Evolutionary conservation across 2,329 filamentous ascomycete species (phyloP), one percentile per base, ranked within the genome.

Genomic region (Cladophialophora psammophila): DNA sequence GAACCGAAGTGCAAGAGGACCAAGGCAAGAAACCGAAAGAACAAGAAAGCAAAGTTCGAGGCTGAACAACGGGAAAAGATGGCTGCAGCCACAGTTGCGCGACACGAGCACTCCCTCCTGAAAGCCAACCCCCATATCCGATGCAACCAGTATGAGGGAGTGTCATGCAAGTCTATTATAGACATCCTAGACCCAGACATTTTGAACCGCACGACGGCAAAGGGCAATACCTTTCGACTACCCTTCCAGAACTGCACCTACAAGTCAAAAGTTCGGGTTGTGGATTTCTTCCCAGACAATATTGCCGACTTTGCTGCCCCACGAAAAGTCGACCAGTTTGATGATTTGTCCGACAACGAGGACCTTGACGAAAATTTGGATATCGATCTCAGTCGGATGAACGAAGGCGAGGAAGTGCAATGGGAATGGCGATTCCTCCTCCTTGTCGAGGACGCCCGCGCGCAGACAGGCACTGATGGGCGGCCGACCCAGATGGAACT

Each of bases 371-470:
- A 74, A 20, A 74, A 76, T 5, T 60, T 70, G n/a, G 64, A 68
- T 10, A 66, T 63, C 9, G 60, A 67, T 26, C 52, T 63, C 5
- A 55, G 56, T 9, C 61, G 58, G 20, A 32, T 31, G 9, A 13
- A 13, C 5, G 42, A 59, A 32, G 66, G 74, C 32, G 71, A 71
- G 3, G 75, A 73, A n/a, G 53, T 75, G 1, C 74, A 77, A 7
- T 97, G 92, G 91, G 88, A 95, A 77, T 97, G 94, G 94, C 85
- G 87, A 13, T 97, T 97, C 78, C 87, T 86, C 26, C 83, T 98
- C 31, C 83, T 91, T 12, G 86, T 97, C 0, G 91, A 96, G 77
- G 91, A 94, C 70, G 88, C 86, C 0, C 76, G 80, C 36, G 75
- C 80, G 4, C 76, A 73, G 52, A 69, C 72, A 36, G 73, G 75